Evolutionary conservation across 148 eudicot genomes (phyloP), one percentile per base, ranked within the genome.

Genomic region (Amaranthus cruentus): DNA sequence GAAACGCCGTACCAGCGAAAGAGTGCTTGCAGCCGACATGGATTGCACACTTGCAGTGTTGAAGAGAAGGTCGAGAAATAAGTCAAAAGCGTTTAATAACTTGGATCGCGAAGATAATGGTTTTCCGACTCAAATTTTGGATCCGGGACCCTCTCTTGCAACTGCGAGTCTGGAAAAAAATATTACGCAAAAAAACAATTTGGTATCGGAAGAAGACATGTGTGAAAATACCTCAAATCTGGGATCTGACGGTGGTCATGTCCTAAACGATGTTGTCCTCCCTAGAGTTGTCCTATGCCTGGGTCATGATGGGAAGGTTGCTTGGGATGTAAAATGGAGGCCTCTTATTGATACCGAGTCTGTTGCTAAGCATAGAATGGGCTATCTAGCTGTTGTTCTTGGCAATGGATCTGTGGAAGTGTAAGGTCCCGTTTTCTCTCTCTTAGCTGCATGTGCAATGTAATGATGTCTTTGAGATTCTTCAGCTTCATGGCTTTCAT

Each of bases 351-450:
- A 69, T 50, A 65, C 11, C 75, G 81, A 80, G 54, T 67, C 85
- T 66, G 74, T 70, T 52, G 82, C 83, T 77, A 85, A 76, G 77
- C 75, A 84, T 66, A 81, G 86, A 74, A 83, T 95, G 90, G 99
- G 99, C 65, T 88, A 95, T 87, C 96, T 95, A 83, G 99, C 99
- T 76, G 99, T 90, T 75, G 84, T 87, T 80, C 87, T 95, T 59
- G 99, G 99, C 68, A 86, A 83, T 82, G 99, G 97, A 81, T 88
- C 89, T 58, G 76, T 95, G 47, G 99, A 95, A 90, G 99, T 95
- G 99, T 94, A 85, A 87, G 93, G 9, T 81, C 54, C 64, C 73
- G 18, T 52, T 10, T 28, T 66, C 74, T 73, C 67, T 63, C 47
- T 59, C 6, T 69, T 38, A 48, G 66, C 5, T 62, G 9, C 49